These are phyloP conservation scores for Dichomitus squalens DNA, from an alignment of 1,284 basidiomycete species.

Conservation along the genomic window DNA sequence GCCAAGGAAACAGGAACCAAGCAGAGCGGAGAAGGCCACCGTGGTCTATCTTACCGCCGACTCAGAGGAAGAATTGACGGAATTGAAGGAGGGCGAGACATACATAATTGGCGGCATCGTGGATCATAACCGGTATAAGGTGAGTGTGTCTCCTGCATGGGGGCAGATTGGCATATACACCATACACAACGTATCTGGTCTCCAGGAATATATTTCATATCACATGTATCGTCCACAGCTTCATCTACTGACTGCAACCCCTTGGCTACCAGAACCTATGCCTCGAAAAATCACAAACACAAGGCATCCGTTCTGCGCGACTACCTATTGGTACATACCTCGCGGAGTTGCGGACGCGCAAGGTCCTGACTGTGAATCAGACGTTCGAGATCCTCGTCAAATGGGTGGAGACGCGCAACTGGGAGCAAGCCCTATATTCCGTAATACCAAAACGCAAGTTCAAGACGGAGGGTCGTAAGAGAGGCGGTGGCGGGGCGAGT, in stretches of 20 bases:
- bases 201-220: neutral
- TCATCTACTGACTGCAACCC: neutral
- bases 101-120: slow-evolving; percentile 98
- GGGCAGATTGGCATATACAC: neutral
- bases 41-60: slow-evolving; percentile 97
- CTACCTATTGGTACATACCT: slow-evolving; percentile 93
- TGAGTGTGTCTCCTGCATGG: slow-evolving; percentile 32
- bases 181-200: neutral
- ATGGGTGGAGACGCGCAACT: slow-evolving; percentile 84
- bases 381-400: slow-evolving; percentile 91
- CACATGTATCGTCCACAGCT: slow-evolving; percentile 2
- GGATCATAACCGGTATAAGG: slow-evolving; percentile 97
- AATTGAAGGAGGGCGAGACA: slow-evolving; percentile 81
- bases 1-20: slow-evolving; percentile 16
- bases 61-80: slow-evolving; percentile 81
- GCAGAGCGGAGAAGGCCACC: slow-evolving; percentile 37
- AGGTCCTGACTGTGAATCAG: slow-evolving; percentile 98
- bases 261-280: slow-evolving; percentile 73
- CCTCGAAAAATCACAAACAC: slow-evolving; percentile 79
- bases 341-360: slow-evolving; percentile 82
- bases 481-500: slow-evolving; percentile 13
- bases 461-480: slow-evolving; percentile 38
- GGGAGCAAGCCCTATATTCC: slow-evolving; percentile 81
- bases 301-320: slow-evolving; percentile 83
- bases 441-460: slow-evolving; percentile 94